A percentile compares a stretch with the other conserved stretches of the same genome.
These are phyloP conservation scores for Mycena citricolor DNA, from an alignment of 1,284 basidiomycete genomes.

Conservation along the genomic window DNA sequence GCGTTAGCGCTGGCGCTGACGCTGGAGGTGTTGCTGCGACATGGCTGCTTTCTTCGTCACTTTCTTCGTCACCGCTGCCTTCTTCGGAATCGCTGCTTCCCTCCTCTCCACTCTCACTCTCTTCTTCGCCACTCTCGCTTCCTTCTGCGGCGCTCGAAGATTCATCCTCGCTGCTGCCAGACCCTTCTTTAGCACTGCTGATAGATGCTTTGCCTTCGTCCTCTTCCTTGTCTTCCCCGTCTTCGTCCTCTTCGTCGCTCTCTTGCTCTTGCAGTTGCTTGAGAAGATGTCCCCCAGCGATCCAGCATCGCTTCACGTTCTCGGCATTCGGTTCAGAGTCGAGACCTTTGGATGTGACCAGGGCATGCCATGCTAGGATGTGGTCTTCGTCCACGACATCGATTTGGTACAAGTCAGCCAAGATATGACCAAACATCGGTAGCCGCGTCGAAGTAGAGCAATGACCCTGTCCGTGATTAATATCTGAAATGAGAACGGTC, in stretches of 20 bases:
- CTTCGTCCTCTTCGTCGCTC: slow-evolving; percentile 52
- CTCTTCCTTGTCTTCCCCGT: too few relatives aligned
- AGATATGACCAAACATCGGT: slow-evolving; percentile 71
- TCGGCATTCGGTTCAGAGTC: slow-evolving; percentile 43
- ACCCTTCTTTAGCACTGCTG: too few relatives aligned
- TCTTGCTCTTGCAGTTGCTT: slow-evolving; percentile 77
- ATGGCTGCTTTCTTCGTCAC: too few relatives aligned
- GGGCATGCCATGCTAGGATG: slow-evolving; percentile 68
- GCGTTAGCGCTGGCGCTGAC: too few relatives aligned
- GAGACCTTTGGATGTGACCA: slow-evolving; percentile 47
- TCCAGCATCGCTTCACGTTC: slow-evolving; percentile 68
- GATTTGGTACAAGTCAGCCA: slow-evolving; percentile 72
- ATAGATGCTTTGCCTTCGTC: too few relatives aligned
- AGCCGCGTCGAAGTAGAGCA: slow-evolving; percentile 62
- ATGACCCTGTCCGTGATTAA: slow-evolving; percentile 44
- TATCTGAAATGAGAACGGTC: too few relatives aligned
- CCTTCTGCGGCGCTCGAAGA: too few relatives aligned
- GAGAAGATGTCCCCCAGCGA: slow-evolving; percentile 70
- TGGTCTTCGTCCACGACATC: slow-evolving; percentile 81
- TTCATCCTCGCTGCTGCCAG: too few relatives aligned
- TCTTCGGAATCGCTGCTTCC: slow-evolving; percentile 26
- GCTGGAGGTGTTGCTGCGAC: too few relatives aligned
- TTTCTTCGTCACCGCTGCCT: slow-evolving; percentile 23
- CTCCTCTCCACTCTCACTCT: slow-evolving; percentile 22
- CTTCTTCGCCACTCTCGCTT: too few relatives aligned